Conservation (phyloP, 805 yeast species). For the Saccharomyces cerevisiae region DNA sequence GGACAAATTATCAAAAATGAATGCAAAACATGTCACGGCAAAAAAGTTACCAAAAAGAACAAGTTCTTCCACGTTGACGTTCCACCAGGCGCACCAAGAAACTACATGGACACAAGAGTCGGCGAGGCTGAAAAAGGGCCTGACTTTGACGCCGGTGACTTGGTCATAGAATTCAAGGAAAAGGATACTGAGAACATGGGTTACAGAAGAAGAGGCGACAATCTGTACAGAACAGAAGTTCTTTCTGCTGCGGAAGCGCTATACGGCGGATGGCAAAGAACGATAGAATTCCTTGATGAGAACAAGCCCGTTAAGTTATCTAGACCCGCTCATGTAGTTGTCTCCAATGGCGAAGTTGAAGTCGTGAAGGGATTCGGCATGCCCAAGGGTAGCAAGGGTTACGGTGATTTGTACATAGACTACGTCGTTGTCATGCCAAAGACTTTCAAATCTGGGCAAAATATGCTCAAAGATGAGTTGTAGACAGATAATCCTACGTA, state of each 20-base stretch:
- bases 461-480: neutral
- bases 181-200: constrained; percentile 53
- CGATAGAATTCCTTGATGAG: constrained; percentile 57
- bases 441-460: neutral
- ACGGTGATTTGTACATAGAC: constrained; percentile 45
- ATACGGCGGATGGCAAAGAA: constrained; percentile 73
- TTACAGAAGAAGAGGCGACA: constrained; percentile 67
- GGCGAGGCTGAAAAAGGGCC: constrained; percentile 86
- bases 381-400: constrained; percentile 55
- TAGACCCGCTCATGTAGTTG: constrained; percentile 45
- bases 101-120: constrained; percentile 45
- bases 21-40: constrained; percentile 67
- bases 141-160: constrained; percentile 74
- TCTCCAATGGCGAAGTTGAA: constrained; percentile 66
- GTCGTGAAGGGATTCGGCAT: constrained; percentile 69
- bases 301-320: constrained; percentile 39
- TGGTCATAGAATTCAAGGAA: constrained; percentile 56
- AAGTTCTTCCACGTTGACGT: constrained; percentile 56
- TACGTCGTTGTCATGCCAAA: constrained; percentile 40
- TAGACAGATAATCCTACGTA: neutral
- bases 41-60: constrained; percentile 47
- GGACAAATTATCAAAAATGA: constrained; percentile 59
- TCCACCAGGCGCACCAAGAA: constrained; percentile 62
- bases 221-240: constrained; percentile 75
- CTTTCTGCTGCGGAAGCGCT: constrained; percentile 64